These are phyloP conservation scores for Nicotiana knightiana DNA, from an alignment of 257 asterid species.

Conservation along the genomic window DNA sequence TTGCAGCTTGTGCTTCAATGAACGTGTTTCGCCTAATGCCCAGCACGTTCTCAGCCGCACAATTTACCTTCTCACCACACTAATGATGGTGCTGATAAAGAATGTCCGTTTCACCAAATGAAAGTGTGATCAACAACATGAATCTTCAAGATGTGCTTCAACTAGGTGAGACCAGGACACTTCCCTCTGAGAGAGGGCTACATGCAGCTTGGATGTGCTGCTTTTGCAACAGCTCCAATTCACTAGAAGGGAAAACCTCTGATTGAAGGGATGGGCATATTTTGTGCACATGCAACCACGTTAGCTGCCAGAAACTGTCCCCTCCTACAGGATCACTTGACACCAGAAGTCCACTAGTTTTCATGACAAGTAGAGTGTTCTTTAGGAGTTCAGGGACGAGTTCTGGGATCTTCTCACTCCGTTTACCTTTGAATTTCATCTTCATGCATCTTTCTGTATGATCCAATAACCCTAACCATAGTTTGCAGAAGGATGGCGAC, in stretches of 20 bases:
- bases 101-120: constrained; percentile 5
- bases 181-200: constrained; percentile 31
- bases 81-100: background rate
- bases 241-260: constrained; percentile 64
- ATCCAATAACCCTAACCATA: constrained; percentile 60
- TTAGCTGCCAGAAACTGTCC: constrained; percentile 75
- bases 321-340: constrained; percentile 53
- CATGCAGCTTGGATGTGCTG: constrained; percentile 31
- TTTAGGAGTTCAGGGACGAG: constrained; percentile 86
- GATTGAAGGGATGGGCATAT: constrained; percentile 61
- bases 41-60: background rate
- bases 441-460: constrained; percentile 56
- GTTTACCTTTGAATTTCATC: constrained; percentile 63
- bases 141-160: constrained; percentile 48
- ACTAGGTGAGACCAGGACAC: constrained; percentile 46
- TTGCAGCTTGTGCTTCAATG: constrained; percentile 1
- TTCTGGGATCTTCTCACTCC: constrained; percentile 75
- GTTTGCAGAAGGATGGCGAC: constrained; percentile 49
- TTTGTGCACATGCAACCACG: constrained; percentile 72
- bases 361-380: constrained; percentile 75
- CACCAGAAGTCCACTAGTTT: constrained; percentile 54
- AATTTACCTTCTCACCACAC: background rate
- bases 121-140: background rate
- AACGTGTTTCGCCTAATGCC: background rate
- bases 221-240: constrained; percentile 51